phyloP scores from a whole-genome alignment of 2,329 filamentous ascomycete genomes.

The Claviceps cyperi region DNA sequence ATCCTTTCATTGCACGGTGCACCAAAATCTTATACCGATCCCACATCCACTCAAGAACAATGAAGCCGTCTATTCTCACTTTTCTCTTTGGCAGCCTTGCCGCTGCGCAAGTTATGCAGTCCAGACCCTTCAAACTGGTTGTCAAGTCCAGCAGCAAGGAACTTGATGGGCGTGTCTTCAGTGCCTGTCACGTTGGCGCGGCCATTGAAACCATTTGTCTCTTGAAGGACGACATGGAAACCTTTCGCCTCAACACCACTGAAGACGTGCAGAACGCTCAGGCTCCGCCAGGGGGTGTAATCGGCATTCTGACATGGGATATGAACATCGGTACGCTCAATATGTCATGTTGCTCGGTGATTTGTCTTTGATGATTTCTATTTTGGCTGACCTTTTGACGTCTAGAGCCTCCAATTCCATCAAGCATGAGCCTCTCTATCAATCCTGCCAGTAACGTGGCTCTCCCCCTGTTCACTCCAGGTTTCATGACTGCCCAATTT shows the following conservation, averaged over 20 bases:
- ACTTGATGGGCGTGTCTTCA: neutral
- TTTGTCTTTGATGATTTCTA: too few relatives aligned
- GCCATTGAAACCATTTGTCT: neutral
- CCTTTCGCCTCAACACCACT: neutral
- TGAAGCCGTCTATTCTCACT: neutral
- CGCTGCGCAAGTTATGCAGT: neutral
- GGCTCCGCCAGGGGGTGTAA: neutral
- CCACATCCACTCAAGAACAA: neutral
- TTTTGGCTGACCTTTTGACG: neutral
- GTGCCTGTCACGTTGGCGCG: neutral
- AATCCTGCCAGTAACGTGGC: slow-evolving; percentile 11
- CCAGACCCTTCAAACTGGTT: neutral
- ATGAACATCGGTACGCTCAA: neutral
- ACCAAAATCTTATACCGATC: too few relatives aligned
- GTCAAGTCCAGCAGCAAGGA: neutral
- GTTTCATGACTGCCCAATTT: slow-evolving; percentile 9
- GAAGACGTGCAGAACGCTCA: neutral
- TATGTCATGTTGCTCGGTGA: neutral
- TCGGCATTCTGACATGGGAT: neutral
- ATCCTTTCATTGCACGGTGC: too few relatives aligned
- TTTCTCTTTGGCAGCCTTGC: neutral
- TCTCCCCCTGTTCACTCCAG: slow-evolving; percentile 7
- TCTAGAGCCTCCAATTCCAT: neutral
- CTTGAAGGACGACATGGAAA: neutral
- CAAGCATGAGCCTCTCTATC: slow-evolving; percentile 7